Base-by-base conservation (phyloP, 768 basidiomycete genomes). In the Steccherinum ochraceum region DNA sequence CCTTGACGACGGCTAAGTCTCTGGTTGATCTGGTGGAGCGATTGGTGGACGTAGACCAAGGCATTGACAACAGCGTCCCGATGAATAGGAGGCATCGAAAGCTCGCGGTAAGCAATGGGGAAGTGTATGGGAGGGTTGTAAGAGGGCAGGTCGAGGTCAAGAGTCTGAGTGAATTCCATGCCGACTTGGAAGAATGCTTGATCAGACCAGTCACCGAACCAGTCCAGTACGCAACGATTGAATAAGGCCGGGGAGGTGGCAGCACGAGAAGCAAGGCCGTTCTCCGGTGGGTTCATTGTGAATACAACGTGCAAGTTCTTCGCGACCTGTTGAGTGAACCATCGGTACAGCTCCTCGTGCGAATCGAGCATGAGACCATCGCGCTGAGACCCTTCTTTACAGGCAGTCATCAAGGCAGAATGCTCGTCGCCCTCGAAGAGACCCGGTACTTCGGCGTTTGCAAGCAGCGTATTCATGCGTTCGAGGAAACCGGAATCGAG, bases 371-470 rank as follows among this genome's bases (percentile, higher is more conserved):
- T 98, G 24, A 97, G 73, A 11, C 96, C 96, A 57, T 99, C 96
- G 12, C 96, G 83, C 63, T 97, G 94, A n/a, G 96, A 96, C 4
- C 96, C 96, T 69, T 98, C 96, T 66, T 96, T 97, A 73, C 96
- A 98, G 1, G 96, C 93, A 3, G 96, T 98, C 94, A 98, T 98
- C 51, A 99, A 74, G 46, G 94, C 91, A 18, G 95, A 85, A 65
- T 97, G 87, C 64, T 99, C 96, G 61, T 99, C 96, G n/a, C 96
- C 96, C 69, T 99, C 96, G 65, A 99, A 99, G n/a, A 99, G 78
- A 67, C 96, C 96, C 0, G 96, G 96, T n/a, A 99, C 94, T 67
- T 99, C 96, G n/a, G 96, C 96, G 61, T 99, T 99, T 39, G 96
- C 96, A 13, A 99, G 79, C 12, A 99, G 80, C 0, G 96, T 99